A percentile compares a stretch with the other conserved stretches of the same genome.
phyloP scores from a whole-genome alignment of 1,284 basidiomycete species.

The Sanguinoderma infundibulare region DNA sequence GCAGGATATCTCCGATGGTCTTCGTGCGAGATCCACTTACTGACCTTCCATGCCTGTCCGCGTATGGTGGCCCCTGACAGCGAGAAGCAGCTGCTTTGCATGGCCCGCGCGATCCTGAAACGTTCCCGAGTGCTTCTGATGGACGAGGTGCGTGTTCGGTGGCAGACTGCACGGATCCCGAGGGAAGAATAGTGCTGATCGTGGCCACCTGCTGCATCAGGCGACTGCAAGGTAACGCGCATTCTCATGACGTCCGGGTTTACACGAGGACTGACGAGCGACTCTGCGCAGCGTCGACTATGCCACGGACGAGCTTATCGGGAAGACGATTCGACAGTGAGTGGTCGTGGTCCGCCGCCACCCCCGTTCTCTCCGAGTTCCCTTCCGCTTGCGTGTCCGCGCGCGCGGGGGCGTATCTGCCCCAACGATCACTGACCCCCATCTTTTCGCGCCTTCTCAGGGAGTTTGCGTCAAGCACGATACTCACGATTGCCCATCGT shows the following conservation, averaged over 20 bases:
- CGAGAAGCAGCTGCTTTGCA: constrained; percentile 84
- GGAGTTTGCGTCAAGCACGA: constrained; percentile 62
- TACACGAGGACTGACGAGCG: constrained; percentile 9
- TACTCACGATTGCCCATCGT: constrained; percentile 65
- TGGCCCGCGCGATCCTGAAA: constrained; percentile 83
- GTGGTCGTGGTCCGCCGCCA: constrained; percentile 33
- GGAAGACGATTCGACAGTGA: constrained; percentile 76
- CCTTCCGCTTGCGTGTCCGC: background rate
- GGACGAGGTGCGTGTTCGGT: constrained; percentile 66
- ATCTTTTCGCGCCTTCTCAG: constrained; percentile 29
- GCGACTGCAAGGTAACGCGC: constrained; percentile 64
- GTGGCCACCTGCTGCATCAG: constrained; percentile 33
- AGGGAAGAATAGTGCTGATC: constrained; percentile 12
- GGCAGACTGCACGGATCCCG: background rate
- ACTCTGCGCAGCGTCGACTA: constrained; percentile 65
- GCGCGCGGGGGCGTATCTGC: background rate
- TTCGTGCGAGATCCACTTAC: constrained; percentile 57
- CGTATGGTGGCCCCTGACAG: constrained; percentile 36
- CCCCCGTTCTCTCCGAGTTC: too few species aligned
- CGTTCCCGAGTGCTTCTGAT: constrained; percentile 79
- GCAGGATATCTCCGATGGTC: constrained; percentile 84
- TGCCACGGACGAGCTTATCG: constrained; percentile 76
- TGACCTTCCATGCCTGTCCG: background rate
- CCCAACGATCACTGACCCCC: constrained; percentile 12
- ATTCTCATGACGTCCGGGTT: constrained; percentile 16